Base-by-base conservation (phyloP, 2,329 filamentous ascomycete species). In the Exophiala phaeomuriformis region DNA sequence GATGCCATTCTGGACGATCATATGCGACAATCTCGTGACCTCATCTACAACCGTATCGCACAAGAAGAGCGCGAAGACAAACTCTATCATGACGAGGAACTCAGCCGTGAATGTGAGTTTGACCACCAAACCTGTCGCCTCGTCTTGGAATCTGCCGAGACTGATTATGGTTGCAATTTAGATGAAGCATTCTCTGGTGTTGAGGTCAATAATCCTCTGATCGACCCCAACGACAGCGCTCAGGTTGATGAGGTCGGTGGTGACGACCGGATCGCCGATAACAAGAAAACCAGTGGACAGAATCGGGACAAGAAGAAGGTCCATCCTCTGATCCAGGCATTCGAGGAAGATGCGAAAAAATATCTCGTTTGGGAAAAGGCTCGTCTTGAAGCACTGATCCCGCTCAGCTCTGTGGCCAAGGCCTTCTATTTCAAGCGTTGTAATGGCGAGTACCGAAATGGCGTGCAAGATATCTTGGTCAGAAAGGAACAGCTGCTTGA, bases 381-480 rank as follows among this genome's bases (percentile, higher is more conserved):
- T 7, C 51, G 57, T 2, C 30, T 59, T 10, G 35, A 54, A 29
- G 37, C 31, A 12, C 43, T 40, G 12, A 40, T 59, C 4, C 28
- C 47, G 2, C 45, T 54, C n/a, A 49, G 47, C 48, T 12, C 37
- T 8, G 46, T 53, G 6, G 42, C 51, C 36, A 58, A 60, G 29
- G 52, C 37, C 1, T 2, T 55, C 29, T 61, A 59, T 42, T 51
- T 55, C 12, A 54, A 56, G 46, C 45, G 56, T n/a, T 61, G 58
- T n/a, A 59, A 58, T 40, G 56, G 58, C 19, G 39, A 47, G 30
- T 61, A 49, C 35, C 37, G 50, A 33, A 60, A 55, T 32, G 49
- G 39, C 4, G 28, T 60, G 12, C 52, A 39, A 10, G 45, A 55
- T 29, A 39, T 35, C 7, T 31, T 40, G 36, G 6, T 19, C 3